Evolutionary conservation across 1,284 basidiomycete genomes (phyloP), one percentile per base, ranked within the genome.

Genomic region (Cryptococcus hybrid): DNA sequence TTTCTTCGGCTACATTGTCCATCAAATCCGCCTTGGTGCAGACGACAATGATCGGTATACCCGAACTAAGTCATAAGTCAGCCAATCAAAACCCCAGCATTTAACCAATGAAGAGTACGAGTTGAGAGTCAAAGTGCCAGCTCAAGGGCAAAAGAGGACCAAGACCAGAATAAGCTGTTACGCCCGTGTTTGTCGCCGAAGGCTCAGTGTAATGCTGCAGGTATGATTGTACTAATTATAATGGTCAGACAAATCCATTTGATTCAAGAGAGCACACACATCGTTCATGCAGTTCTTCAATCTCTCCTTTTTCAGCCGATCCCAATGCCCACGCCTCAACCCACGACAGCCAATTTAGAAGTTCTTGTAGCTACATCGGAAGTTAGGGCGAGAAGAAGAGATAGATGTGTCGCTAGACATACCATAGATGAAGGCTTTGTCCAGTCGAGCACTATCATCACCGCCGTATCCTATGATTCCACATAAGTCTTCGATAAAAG

Each of bases 371-470:
- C 71, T 73, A 44, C 18, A 1, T 30, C 13, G 38, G 6, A 50
- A 47, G n/a, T 18, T 15, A 40, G 12, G 30, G 3, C 36, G 56
- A 34, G 6, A 45, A 57, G 36, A 47, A 9, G 48, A 30, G 42
- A 34, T 11, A 7, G 18, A 15, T 42, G 5, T 37, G 9, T 12
- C 24, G 11, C 11, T 39, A 15, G 1, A 30, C 57, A 43, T 15
- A 76, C 74, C 77, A 98, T 97, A 0, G 86, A 85, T 85, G 90
- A 92, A 0, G 95, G 95, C 65, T 85, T 84, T 64, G 92, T 92
- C 95, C 94, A 98, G 75, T 99, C 95, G n/a, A 98, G 81, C 0
- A 88, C 84, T 65, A 98, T 89, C 66, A 97, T 80, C 50, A 93
- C 85, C 11, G 92, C 82, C 0, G 91, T 89, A 68, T 95, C 88